These are phyloP conservation scores for Helianthus tuberosus DNA, from an alignment of 129 eudicot species.

Conservation along the genomic window DNA sequence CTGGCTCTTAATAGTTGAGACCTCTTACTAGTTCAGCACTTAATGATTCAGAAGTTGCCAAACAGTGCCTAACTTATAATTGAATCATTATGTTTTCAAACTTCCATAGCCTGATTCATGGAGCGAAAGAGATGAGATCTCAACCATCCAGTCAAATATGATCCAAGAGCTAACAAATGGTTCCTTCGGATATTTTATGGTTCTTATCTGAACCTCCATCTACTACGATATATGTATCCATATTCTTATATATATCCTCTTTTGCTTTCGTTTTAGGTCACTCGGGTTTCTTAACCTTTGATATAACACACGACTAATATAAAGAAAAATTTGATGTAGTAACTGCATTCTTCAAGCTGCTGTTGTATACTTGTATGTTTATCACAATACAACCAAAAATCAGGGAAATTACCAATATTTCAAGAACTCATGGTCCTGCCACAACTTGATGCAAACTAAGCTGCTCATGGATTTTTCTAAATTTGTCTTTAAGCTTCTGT, in stretches of 20 bases:
- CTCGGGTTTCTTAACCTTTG: neutral
- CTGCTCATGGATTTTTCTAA: conserved; percentile 76
- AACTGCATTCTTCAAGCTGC: conserved; percentile 23
- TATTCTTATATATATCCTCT: neutral
- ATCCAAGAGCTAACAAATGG: neutral
- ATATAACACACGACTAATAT: neutral
- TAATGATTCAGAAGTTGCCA: no score
- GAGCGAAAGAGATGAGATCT: neutral
- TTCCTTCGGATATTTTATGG: neutral
- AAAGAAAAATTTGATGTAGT: neutral
- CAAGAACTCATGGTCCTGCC: conserved; percentile 34
- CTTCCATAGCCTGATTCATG: no score
- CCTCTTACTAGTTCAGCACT: no score
- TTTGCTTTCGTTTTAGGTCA: conserved; percentile 7
- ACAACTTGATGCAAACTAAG: conserved; percentile 52
- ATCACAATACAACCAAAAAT: conserved; percentile 23
- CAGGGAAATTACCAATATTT: conserved; percentile 11
- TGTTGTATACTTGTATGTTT: conserved; percentile 23
- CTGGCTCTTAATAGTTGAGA: no score
- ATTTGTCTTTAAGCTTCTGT: conserved; percentile 82
- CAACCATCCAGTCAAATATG: neutral
- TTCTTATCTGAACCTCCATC: neutral
- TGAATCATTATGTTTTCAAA: no score
- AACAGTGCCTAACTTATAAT: no score
- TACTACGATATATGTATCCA: neutral